A percentile compares a stretch with the other conserved stretches of the same genome.
phyloP scores from a whole-genome alignment of 1,284 basidiomycete species.

The Microbotryum saponariae region DNA sequence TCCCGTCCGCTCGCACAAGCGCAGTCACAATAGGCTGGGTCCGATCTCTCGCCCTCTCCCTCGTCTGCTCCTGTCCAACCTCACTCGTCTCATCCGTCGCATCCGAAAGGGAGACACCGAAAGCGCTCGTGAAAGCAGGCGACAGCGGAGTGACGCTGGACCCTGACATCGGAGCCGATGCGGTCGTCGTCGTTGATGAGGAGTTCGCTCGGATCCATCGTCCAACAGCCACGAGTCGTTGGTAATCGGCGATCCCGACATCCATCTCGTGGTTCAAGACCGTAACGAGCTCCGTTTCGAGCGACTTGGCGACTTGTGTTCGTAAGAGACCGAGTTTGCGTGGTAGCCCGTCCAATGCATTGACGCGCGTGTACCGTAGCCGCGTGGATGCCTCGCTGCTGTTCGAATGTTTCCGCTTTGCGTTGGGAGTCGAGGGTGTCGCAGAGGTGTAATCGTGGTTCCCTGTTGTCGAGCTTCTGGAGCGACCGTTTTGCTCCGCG shows the following conservation, averaged over 20 bases:
- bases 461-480: too few relatives aligned
- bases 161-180: neutral
- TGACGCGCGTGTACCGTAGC: slow-evolving; percentile 23
- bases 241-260: slow-evolving; percentile 12
- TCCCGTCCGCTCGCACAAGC: slow-evolving; percentile 62
- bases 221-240: neutral
- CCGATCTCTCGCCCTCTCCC: slow-evolving; percentile 37
- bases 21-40: slow-evolving; percentile 61
- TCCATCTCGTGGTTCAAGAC: slow-evolving; percentile 62
- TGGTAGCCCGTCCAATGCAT: slow-evolving; percentile 26
- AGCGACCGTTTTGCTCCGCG: too few relatives aligned
- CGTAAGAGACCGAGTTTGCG: slow-evolving; percentile 26
- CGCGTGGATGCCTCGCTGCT: neutral
- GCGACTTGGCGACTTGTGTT: slow-evolving; percentile 59
- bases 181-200: too few relatives aligned
- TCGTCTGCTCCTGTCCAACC: slow-evolving; percentile 39
- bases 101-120: too few relatives aligned
- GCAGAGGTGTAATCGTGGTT: neutral
- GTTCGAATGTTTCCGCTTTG: slow-evolving; percentile 9
- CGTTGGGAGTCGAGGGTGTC: neutral
- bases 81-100: neutral
- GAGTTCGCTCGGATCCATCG: too few relatives aligned
- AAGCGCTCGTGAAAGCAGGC: neutral
- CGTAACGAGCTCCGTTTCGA: slow-evolving; percentile 68
- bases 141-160: neutral